Conservation (phyloP, 257 asterid genomes). For the Capsicum baccatum region DNA sequence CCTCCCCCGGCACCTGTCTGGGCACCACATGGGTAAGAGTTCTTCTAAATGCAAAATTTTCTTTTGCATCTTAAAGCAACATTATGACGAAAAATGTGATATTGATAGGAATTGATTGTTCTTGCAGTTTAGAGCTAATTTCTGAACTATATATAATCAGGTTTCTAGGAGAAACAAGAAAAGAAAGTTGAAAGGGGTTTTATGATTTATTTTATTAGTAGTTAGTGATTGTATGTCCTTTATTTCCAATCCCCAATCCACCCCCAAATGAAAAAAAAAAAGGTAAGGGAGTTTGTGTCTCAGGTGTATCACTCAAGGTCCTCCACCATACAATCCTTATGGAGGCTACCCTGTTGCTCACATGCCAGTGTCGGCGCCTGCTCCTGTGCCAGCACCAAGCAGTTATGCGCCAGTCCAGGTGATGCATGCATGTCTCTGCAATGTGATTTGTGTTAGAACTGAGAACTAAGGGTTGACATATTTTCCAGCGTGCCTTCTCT, state of each 20-base stretch:
- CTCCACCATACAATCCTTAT: slow-evolving; percentile 95
- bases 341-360: slow-evolving; percentile 87
- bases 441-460: not conserved
- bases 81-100: slow-evolving; percentile 5
- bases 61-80: not conserved
- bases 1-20: slow-evolving; percentile 94
- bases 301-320: slow-evolving; percentile 94
- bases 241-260: not conserved
- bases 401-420: slow-evolving; percentile 98
- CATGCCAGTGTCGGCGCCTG: slow-evolving; percentile 82
- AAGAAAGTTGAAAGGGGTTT: slow-evolving; percentile 19
- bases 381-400: slow-evolving; percentile 90
- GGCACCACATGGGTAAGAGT: slow-evolving; percentile 86
- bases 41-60: not conserved
- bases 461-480: not conserved
- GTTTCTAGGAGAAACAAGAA: not conserved
- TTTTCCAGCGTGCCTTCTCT: slow-evolving; percentile 12
- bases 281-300: slow-evolving; percentile 19
- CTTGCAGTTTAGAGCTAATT: not conserved
- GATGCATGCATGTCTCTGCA: slow-evolving; percentile 21
- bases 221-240: slow-evolving; percentile 4
- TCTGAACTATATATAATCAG: not conserved
- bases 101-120: slow-evolving; percentile 3
- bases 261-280: not conserved
- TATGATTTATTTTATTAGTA: not conserved